Evolutionary conservation across 2,329 filamentous ascomycete genomes (phyloP), one percentile per base, ranked within the genome.

Genomic region (Bipolaris victoriae): DNA sequence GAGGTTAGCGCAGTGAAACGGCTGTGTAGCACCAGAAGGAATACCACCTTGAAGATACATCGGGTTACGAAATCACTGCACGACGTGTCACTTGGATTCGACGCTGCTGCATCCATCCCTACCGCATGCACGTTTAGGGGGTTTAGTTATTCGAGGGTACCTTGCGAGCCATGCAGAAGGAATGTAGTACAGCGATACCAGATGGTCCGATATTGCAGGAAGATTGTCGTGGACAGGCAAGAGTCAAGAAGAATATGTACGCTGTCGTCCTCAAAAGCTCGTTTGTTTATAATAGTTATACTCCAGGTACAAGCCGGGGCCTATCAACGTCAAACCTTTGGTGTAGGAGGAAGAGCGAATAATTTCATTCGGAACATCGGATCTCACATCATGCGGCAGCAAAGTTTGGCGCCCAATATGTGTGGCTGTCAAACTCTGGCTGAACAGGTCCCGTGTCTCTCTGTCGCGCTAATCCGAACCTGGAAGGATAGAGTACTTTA

Each of bases 401-500:
- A 35, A 44, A 51, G n/a, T 26, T 46, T 33, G 26, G 16, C 16
- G 43, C 26, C 43, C 43, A 33, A 46, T 29, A 31, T 16, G 43
- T 11, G 43, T 18, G 20, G 48, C 48, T 59, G 55, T 55, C 52
- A 46, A 20, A 31, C n/a, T 46, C 16, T 48, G 55, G 31, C 5
- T 29, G 26, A 36, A 40, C n/a, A 36, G 11, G 18, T 13, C 46
- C 33, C 46, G 29, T 18, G 26, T 51, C 18, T 24, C 29, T 15
- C 20, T 24, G 31, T n/a, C 18, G 26, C 16, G 11, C 26, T 44
- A 51, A 13, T 15, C 26, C 26, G 18, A 20, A 49, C 20, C 11
- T 18, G 39, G 29, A 35, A 15, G 20, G 16, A 20, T 18, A 16
- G 6, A 33, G 52, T 60, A 60, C 49, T 65, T 65, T 65, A 65